Percentiles rank a stretch among this genome's conserved stretches.
Conservation (phyloP, 192 early-diverging fungal species). For the Borealophlyctis nickersoniae region DNA sequence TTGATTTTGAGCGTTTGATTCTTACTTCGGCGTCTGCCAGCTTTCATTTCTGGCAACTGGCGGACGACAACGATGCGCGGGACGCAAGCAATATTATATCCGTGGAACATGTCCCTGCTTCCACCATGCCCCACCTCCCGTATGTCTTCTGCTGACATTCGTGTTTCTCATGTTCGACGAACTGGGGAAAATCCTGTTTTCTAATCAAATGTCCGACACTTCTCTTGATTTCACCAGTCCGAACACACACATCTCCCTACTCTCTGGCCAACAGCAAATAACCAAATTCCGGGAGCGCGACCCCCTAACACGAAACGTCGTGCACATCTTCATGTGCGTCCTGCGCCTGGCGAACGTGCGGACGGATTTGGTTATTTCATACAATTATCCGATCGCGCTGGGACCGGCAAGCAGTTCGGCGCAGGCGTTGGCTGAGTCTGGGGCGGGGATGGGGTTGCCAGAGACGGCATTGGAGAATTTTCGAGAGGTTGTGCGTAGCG, state of each 20-base stretch:
- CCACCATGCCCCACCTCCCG: conserved; percentile 39
- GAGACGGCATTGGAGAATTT: conserved; percentile 46
- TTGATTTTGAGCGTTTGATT: neutral
- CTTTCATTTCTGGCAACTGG: conserved; percentile 78
- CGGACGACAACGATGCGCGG: conserved; percentile 69
- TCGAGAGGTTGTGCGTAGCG: conserved; percentile 29
- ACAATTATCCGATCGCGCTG: conserved; percentile 67
- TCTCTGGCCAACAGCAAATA: conserved; percentile 65
- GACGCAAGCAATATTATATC: conserved; percentile 36
- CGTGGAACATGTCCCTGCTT: conserved; percentile 36
- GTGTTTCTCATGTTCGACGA: too few species aligned
- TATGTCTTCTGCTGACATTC: conserved; percentile 34
- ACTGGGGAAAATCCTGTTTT: too few species aligned
- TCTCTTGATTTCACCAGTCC: too few species aligned
- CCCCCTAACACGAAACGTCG: conserved; percentile 50
- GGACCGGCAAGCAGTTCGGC: conserved; percentile 42
- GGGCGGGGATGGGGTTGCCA: neutral
- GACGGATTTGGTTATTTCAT: conserved; percentile 76
- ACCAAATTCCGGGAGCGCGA: conserved; percentile 76
- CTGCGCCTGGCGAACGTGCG: conserved; percentile 62
- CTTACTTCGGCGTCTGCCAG: conserved; percentile 32
- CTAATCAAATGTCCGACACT: too few species aligned
- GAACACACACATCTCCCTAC: conserved; percentile 40
- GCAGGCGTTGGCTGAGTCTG: conserved; percentile 13
- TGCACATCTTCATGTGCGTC: conserved; percentile 69